These are phyloP conservation scores for Neopestalotiopsis sp. DNA, from an alignment of 2,329 filamentous ascomycete genomes.

Conservation along the genomic window DNA sequence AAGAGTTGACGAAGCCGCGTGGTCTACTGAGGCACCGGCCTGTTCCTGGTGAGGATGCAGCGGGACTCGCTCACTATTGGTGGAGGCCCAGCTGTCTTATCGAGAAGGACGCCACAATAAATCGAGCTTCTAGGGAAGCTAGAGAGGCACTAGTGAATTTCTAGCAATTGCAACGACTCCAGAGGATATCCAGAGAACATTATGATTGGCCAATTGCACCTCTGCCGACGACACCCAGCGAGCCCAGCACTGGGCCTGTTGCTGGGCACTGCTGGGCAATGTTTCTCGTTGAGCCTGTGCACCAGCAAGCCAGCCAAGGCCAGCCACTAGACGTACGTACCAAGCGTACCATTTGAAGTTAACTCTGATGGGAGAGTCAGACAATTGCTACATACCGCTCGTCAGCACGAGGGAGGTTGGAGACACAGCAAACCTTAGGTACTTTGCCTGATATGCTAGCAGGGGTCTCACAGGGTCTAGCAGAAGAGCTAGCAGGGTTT, in stretches of 20 bases:
- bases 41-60: background rate
- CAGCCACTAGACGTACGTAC: background rate
- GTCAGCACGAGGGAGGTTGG: background rate
- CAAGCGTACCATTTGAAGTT: background rate
- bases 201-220: background rate
- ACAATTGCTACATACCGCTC: conserved; percentile 1
- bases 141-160: background rate
- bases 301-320: background rate
- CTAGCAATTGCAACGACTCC: background rate
- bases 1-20: background rate
- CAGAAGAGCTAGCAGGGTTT: conserved; percentile 9
- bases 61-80: background rate
- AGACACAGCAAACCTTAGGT: background rate
- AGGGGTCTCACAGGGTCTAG: conserved; percentile 12
- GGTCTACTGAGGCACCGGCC: background rate
- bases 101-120: conserved; percentile 2
- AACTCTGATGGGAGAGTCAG: conserved; percentile 1
- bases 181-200: background rate
- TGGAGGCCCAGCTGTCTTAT: background rate
- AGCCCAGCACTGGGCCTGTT: background rate
- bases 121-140: background rate
- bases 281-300: background rate
- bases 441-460: conserved; percentile 5
- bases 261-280: background rate
- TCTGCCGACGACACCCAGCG: background rate